Percentiles rank a stretch among this genome's conserved stretches.
Evolutionary conservation across 257 asterid genomes (phyloP).

Genomic region (Nicotiana benthamiana): DNA sequence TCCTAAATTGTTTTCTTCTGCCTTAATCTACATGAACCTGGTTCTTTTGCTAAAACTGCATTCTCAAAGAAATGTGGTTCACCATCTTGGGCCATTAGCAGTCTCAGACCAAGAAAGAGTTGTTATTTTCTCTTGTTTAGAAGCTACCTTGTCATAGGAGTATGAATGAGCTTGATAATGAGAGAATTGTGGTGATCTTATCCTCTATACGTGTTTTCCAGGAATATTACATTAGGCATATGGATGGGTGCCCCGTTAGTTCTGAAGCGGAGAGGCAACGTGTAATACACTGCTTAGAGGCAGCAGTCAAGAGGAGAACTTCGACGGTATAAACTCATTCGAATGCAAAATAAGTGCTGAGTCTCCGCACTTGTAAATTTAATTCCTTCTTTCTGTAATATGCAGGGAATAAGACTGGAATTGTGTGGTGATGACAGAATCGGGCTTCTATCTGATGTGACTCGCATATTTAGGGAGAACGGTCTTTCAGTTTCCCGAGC

Average conservation of each 20-base stretch:
- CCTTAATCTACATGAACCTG: neutral
- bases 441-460: constrained; percentile 46
- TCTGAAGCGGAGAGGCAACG: constrained; percentile 48
- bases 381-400: neutral
- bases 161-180: too few relatives aligned
- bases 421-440: constrained; percentile 37
- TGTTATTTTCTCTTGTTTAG: neutral
- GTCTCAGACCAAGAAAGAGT: neutral
- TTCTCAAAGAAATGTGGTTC: neutral
- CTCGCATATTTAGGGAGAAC: constrained; percentile 50
- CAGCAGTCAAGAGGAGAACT: constrained; percentile 47
- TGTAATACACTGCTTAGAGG: constrained; percentile 47
- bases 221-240: constrained; percentile 54
- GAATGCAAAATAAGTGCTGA: neutral
- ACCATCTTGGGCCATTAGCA: neutral
- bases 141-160: too few relatives aligned
- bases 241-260: constrained; percentile 38
- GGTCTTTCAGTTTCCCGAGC: constrained; percentile 50
- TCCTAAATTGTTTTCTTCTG: neutral
- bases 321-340: constrained; percentile 29
- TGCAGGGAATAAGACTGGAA: constrained; percentile 49
- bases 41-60: neutral
- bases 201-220: neutral
- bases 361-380: neutral
- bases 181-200: neutral